Base-by-base conservation (phyloP, 306 rosid genomes). In the Cercis canadensis region DNA sequence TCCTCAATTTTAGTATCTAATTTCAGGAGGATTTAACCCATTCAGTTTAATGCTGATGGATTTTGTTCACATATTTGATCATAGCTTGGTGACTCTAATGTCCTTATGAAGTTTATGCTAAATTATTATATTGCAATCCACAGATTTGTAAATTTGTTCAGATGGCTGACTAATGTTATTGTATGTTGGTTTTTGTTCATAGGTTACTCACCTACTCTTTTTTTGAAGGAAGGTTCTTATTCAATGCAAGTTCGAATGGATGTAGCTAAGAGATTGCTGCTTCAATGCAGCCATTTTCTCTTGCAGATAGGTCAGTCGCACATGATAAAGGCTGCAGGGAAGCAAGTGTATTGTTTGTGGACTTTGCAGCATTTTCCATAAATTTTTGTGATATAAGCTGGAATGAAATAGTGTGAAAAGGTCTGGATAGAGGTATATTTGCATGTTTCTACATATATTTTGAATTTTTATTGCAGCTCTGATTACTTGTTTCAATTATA, bases 21-120 rank as follows among this genome's bases (percentile, higher is more conserved):
- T 33, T 67, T 68, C 32, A 51, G 49, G 70, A 59, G 70, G 63
- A 61, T n/a, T 68, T 52, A 17, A 53, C 46, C 4, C 43, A 61
- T 53, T 61, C 62, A 65, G 13, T 69, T 29, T 34, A 50, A 39
- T 5, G 11, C 55, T 46, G 36, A 6, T 18, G 7, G 39, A 52
- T 59, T 58, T 46, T 55, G 44, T 18, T 36, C 63, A 14, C 74
- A 58, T 49, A 8, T 78, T 78, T 65, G 45, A 58, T 72, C 39
- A 33, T 43, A 41, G 58, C 56, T 24, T 50, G 45, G 6, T 67
- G 52, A 59, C 29, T 60, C 51, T 31, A 32, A 29, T 75, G 62
- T 18, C 15, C 45, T 43, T 11, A 24, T 6, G 36, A 9, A 66
- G 47, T 57, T 10, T 67, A 16, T 57, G 6, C 65, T 5, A 24